Percentiles rank a stretch among this genome's conserved stretches.
Evolutionary conservation across 2,329 filamentous ascomycete genomes (phyloP).

Genomic region (Alternaria alternata): DNA sequence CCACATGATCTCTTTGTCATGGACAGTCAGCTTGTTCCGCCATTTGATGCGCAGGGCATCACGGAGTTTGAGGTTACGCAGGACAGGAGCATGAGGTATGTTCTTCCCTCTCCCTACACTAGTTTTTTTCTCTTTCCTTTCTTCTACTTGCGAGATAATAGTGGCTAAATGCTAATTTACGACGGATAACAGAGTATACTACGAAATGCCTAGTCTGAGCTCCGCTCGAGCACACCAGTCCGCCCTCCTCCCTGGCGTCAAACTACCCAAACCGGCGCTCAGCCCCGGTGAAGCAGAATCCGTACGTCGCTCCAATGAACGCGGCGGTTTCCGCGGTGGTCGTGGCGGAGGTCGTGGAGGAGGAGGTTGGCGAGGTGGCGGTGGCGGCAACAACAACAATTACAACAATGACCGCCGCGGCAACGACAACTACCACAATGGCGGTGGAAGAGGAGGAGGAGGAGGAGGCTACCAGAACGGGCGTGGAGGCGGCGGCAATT

Average conservation of each 20-base stretch:
- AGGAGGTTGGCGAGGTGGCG: slow-evolving; percentile 45
- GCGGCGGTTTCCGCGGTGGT: slow-evolving; percentile 49
- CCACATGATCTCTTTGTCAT: slow-evolving; percentile 87
- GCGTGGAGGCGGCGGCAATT: slow-evolving; percentile 32
- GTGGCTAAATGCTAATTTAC: slow-evolving; percentile 27
- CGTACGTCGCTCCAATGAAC: slow-evolving; percentile 72
- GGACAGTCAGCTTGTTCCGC: slow-evolving; percentile 80
- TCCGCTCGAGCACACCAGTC: slow-evolving; percentile 80
- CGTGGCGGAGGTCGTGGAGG: slow-evolving; percentile 26
- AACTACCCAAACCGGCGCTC: slow-evolving; percentile 74
- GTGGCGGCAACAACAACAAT: slow-evolving; percentile 39
- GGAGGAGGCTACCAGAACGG: slow-evolving; percentile 27
- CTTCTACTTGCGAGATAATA: not conserved
- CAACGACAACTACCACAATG: slow-evolving; percentile 32
- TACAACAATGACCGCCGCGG: slow-evolving; percentile 48
- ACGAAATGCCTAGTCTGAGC: slow-evolving; percentile 75
- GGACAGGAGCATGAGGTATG: slow-evolving; percentile 82
- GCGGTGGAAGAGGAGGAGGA: slow-evolving; percentile 31
- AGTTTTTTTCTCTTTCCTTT: not conserved
- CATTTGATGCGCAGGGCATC: slow-evolving; percentile 68
- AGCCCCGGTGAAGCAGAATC: slow-evolving; percentile 70
- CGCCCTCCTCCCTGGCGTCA: slow-evolving; percentile 87
- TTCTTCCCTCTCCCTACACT: slow-evolving; percentile 21
- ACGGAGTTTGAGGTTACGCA: slow-evolving; percentile 43
- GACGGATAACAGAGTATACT: slow-evolving; percentile 71